Base-by-base conservation (phyloP, 345 rosid species). In the Bruguiera parviflora region DNA sequence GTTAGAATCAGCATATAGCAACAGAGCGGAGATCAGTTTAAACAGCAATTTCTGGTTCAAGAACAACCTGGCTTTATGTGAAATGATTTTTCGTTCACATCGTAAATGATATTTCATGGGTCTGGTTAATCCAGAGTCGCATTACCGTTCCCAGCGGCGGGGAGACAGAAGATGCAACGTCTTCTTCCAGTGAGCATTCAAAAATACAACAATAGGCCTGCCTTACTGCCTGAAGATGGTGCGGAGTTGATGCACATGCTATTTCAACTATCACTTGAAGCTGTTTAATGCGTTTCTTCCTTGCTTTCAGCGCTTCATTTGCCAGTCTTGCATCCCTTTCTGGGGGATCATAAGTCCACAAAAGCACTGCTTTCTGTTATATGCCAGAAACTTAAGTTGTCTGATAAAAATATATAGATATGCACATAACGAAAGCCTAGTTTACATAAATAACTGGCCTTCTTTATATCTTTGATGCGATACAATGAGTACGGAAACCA, bases 321-420 rank as follows among this genome's bases (percentile, higher is more conserved):
- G 86, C 88, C 21, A 90, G 77, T 70, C 69, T 86, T 5, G 99
- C 99, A 79, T 95, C 96, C 79, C 98, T 87, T 81, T 87, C 92
- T 7, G 89, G 75, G 32, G 99, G 90, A 65, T 90, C 98, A 62
- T 76, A 80, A 21, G 84, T 75, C 99, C 96, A 95, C 35, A 70
- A 61, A 65, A 83, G 64, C 70, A 92, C 80, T 5, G 96, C 98
- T 82, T 83, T 88, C 99, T 95, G 83, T 70, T 29, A 15, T 31
- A 68, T 6, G 46, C 68, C 39, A 70, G 53, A 70, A 71, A 29
- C 22, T 64, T 27, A 20, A 63, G 51, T 21, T 22, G 15, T 63
- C 46, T 56, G 49, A 43, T 15, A 43, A 18, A 13, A 11, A 43
- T 13, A 13, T 13, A 43, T 43, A 43, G 16, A 43, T 43, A 13